Evolutionary conservation across 2,329 filamentous ascomycete species (phyloP).

Genomic region (Aspergillus luchuensis): DNA sequence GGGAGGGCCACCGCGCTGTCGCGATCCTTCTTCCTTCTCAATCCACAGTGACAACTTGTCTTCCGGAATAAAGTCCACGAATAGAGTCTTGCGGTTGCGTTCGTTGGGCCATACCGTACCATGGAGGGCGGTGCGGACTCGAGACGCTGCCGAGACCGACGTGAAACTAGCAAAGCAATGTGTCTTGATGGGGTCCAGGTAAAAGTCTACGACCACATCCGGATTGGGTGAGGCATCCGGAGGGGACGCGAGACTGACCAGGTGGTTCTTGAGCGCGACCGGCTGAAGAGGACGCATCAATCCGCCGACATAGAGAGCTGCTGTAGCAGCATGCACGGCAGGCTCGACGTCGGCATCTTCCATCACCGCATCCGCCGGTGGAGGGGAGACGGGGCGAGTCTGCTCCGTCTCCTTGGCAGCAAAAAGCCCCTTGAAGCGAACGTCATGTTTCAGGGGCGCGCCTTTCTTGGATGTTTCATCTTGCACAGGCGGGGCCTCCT

Average conservation of each 20-base stretch:
- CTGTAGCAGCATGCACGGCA: conserved; percentile 70
- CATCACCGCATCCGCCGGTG: conserved; percentile 29
- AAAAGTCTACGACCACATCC: conserved; percentile 67
- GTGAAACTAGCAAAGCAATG: conserved; percentile 81
- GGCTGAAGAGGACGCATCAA: conserved; percentile 84
- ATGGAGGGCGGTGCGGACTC: conserved; percentile 76
- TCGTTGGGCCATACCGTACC: conserved; percentile 84
- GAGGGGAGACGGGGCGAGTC: conserved; percentile 29
- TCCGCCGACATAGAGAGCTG: conserved; percentile 83
- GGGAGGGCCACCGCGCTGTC: conserved; percentile 41
- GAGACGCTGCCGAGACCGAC: conserved; percentile 68
- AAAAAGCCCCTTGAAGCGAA: conserved; percentile 54
- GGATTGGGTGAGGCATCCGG: conserved; percentile 54
- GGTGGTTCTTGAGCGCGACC: conserved; percentile 65
- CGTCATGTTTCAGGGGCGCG: conserved; percentile 41
- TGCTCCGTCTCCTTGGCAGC: conserved; percentile 31
- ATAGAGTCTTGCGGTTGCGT: conserved; percentile 77
- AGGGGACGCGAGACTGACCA: conserved; percentile 68
- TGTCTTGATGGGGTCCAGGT: conserved; percentile 81
- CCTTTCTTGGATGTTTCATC: conserved; percentile 23
- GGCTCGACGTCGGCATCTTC: conserved; percentile 52
- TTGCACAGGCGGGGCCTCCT: conserved; percentile 18
- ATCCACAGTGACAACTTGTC: conserved; percentile 75
- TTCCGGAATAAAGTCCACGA: conserved; percentile 85
- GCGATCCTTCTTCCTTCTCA: conserved; percentile 61